Evolutionary conservation across 257 asterid species (phyloP), one percentile per base, ranked within the genome.

Genomic region (Fraxinus quadrangulata): DNA sequence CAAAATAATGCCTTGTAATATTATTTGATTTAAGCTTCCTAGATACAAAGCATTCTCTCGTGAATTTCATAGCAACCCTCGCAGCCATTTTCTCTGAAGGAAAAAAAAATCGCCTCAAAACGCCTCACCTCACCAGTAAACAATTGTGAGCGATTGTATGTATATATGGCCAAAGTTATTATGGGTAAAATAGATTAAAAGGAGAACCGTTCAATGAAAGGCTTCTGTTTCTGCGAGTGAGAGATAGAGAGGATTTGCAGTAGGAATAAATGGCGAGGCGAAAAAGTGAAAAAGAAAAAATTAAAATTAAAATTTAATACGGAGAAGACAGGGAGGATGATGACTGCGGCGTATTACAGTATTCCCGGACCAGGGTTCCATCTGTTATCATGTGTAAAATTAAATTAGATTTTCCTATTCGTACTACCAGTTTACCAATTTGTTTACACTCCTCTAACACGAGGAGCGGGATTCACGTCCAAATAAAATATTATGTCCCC

Each of bases 61-160:
- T 63, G 69, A 63, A 24, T 63, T 63, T 63, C 34, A 26, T 63
- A 24, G 69, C 34, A 63, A 63, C 36, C 69, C 69, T 63, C 28
- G 69, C 69, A 63, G 36, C 69, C 69, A 63, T 63, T 26, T 11
- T 24, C 17, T 23, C 33, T 4, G 34, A 12, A 24, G 21, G 34
- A 21, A 24, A 21, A 61, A 16, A 54, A n/a, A 54, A 5, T 54
- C 26, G 23, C 65, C 24, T 6, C 65, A n/a, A 17, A 61, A 8
- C 68, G 65, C 68, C 68, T 11, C 34, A 11, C 12, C 68, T 61
- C 68, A 61, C 68, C 12, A 24, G 6, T n/a, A 2, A n/a, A 54
- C 30, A 61, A 61, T 61, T 61, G 68, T 61, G 2, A 10, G 30
- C 33, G 33, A 61, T 61, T 61, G 68, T 61, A 61, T 24, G 68